Conservation (phyloP, 495 filamentous ascomycete genomes). For the Saxophila tyrrhenica region DNA sequence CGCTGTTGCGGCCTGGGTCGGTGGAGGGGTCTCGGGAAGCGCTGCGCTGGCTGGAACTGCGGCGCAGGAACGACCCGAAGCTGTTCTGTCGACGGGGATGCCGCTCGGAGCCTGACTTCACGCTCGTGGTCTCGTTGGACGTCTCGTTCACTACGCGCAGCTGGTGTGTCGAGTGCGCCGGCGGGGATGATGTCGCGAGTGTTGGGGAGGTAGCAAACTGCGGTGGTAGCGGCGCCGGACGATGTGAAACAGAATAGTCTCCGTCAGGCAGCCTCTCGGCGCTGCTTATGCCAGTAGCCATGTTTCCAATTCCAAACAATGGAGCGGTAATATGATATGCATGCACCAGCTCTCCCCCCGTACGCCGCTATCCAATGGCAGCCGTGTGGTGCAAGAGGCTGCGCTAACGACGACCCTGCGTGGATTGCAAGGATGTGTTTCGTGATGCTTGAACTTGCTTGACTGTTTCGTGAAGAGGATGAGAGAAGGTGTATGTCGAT, state of each 20-base stretch:
- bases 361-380: too few species aligned
- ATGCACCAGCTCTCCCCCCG: neutral
- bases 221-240: neutral
- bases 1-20: neutral
- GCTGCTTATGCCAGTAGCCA: neutral
- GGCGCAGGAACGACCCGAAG: neutral
- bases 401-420: too few species aligned
- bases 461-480: too few species aligned
- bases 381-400: too few species aligned
- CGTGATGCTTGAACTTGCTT: too few species aligned
- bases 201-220: neutral
- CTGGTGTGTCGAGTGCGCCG: neutral
- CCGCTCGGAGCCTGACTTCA: neutral
- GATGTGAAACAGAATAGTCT: slow-evolving; percentile 2
- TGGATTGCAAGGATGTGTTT: too few species aligned
- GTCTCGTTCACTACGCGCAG: neutral
- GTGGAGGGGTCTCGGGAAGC: neutral
- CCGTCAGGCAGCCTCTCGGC: neutral
- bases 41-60: neutral
- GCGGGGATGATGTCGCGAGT: neutral
- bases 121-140: neutral
- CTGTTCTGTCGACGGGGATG: neutral
- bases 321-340: neutral
- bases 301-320: neutral
- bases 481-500: too few species aligned